phyloP scores from a whole-genome alignment of 169 alveolate species.

The Amoebophrya sp. region DNA sequence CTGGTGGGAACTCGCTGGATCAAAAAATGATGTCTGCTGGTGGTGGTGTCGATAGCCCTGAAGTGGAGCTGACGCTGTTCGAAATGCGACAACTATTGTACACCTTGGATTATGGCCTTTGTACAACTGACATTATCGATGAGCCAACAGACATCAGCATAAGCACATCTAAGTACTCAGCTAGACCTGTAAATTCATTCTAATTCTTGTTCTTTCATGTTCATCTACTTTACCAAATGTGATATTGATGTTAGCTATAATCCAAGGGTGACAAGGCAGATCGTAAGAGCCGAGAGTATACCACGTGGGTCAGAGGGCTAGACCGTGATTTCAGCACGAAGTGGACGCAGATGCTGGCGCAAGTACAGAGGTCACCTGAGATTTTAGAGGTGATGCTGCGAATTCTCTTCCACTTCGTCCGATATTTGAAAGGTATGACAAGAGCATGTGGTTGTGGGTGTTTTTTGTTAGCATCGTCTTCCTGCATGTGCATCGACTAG shows the following conservation, averaged over 20 bases:
- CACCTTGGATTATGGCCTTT: neutral
- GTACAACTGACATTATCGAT: too few relatives aligned
- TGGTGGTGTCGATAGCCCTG: neutral
- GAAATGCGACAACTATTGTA: neutral
- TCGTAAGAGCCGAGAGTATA: neutral
- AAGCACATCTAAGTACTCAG: too few relatives aligned
- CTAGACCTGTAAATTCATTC: too few relatives aligned
- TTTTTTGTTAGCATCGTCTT: too few relatives aligned
- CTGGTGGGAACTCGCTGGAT: neutral
- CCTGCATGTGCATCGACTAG: too few relatives aligned
- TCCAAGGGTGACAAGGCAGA: too few relatives aligned
- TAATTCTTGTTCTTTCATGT: too few relatives aligned
- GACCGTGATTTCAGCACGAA: neutral
- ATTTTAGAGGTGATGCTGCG: too few relatives aligned
- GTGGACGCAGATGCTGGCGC: neutral
- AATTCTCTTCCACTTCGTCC: neutral
- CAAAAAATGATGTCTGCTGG: neutral
- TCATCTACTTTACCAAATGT: too few relatives aligned
- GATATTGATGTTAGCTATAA: too few relatives aligned
- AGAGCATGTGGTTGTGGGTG: too few relatives aligned
- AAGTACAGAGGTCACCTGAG: neutral
- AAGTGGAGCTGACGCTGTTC: neutral
- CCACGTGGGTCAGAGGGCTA: neutral
- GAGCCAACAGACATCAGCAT: too few relatives aligned
- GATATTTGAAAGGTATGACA: neutral